Evolutionary conservation across 805 yeast species (phyloP).

Genomic region (Zygotorulaspora florentina): DNA sequence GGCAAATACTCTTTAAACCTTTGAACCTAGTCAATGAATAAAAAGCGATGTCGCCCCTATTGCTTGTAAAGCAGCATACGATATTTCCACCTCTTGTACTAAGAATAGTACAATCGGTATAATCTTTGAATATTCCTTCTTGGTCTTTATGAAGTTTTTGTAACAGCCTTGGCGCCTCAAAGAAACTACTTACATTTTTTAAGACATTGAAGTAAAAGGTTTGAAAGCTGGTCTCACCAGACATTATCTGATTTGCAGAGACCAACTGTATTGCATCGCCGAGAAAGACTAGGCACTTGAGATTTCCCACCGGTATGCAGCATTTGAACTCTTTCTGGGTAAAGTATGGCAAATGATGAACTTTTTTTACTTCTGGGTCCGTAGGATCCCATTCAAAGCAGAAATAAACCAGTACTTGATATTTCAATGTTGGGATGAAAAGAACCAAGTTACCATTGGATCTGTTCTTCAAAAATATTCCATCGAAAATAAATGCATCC

Average conservation of each 20-base stretch:
- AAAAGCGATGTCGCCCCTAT: slow-evolving; percentile 12
- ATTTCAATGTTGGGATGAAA: slow-evolving; percentile 19
- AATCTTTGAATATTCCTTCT: slow-evolving; percentile 5
- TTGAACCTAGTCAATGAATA: slow-evolving; percentile 29
- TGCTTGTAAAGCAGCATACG: slow-evolving; percentile 17
- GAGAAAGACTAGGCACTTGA: slow-evolving; percentile 17
- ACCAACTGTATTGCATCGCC: slow-evolving; percentile 14
- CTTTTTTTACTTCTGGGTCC: slow-evolving; percentile 20
- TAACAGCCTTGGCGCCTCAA: slow-evolving; percentile 20
- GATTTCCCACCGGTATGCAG: slow-evolving; percentile 20
- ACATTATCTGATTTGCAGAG: slow-evolving; percentile 30
- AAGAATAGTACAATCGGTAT: slow-evolving; percentile 20
- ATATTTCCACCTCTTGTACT: slow-evolving; percentile 27
- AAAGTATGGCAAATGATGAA: slow-evolving; percentile 27
- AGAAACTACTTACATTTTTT: slow-evolving; percentile 20
- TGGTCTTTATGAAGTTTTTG: slow-evolving; percentile 14
- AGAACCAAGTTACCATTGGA: slow-evolving; percentile 14
- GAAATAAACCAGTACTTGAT: slow-evolving; percentile 22
- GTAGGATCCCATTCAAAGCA: slow-evolving; percentile 28
- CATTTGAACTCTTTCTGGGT: slow-evolving; percentile 16
- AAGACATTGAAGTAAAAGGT: slow-evolving; percentile 10
- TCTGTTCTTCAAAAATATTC: slow-evolving; percentile 18
- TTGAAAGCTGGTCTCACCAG: slow-evolving; percentile 26
- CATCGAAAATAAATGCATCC: slow-evolving; percentile 14
- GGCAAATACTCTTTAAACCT: slow-evolving; percentile 23